Evolutionary conservation across 2,329 filamentous ascomycete genomes (phyloP).

Genomic region (Metarhizium robertsii): DNA sequence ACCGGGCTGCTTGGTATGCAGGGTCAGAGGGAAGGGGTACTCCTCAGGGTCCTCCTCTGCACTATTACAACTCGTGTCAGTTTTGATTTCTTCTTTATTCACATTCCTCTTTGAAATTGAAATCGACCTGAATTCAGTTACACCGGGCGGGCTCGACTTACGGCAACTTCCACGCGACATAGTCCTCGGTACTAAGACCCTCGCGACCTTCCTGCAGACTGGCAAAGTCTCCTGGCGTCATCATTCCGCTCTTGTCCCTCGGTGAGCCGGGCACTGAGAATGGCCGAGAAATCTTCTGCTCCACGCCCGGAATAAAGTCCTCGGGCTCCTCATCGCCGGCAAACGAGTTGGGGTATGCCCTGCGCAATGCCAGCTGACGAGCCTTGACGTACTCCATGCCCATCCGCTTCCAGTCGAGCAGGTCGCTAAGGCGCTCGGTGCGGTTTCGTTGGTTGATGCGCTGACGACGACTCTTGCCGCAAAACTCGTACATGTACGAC

Average conservation of each 20-base stretch:
- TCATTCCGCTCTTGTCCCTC: constrained; percentile 86
- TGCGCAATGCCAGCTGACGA: constrained; percentile 78
- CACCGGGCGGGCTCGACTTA: constrained; percentile 46
- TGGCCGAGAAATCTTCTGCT: constrained; percentile 90
- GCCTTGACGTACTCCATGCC: constrained; percentile 99
- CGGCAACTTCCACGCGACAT: constrained; percentile 96
- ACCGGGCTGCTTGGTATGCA: constrained; percentile 41
- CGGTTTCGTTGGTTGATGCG: constrained; percentile 98
- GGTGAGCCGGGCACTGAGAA: constrained; percentile 92
- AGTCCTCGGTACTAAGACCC: constrained; percentile 90
- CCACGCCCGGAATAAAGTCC: constrained; percentile 84
- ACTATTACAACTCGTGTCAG: constrained; percentile 31
- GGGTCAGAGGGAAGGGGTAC: constrained; percentile 50
- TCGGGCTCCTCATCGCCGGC: constrained; percentile 71
- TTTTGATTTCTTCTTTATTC: neutral
- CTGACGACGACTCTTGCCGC: constrained; percentile 85
- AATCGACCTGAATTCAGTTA: neutral
- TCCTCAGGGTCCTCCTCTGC: constrained; percentile 88
- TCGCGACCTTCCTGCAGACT: constrained; percentile 91
- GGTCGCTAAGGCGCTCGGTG: constrained; percentile 86
- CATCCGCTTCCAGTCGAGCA: constrained; percentile 99
- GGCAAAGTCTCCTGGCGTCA: constrained; percentile 97
- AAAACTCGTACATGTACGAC: constrained; percentile 83
- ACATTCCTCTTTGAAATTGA: neutral
- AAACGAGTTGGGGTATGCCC: constrained; percentile 87